A percentile compares a stretch with the other conserved stretches of the same genome.
These are phyloP conservation scores for Prinsepia uniflora DNA, from an alignment of 306 rosid genomes.

Conservation along the genomic window DNA sequence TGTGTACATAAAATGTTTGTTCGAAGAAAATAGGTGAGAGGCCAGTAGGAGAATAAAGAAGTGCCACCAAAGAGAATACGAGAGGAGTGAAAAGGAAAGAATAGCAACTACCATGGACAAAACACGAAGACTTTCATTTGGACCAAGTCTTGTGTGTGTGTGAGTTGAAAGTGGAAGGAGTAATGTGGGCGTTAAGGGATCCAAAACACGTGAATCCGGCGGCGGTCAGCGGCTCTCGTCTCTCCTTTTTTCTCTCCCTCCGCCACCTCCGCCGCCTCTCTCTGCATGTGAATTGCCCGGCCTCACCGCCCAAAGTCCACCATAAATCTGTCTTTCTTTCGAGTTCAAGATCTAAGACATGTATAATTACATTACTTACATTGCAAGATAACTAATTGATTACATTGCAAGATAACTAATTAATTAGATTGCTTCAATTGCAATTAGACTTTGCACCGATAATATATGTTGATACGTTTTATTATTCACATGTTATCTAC, in stretches of 20 bases:
- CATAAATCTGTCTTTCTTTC: background rate
- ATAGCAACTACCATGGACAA: background rate
- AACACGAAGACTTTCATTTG: background rate
- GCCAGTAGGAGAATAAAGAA: background rate
- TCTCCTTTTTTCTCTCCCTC: background rate
- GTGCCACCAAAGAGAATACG: background rate
- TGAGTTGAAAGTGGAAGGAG: background rate
- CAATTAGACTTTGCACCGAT: too few relatives aligned
- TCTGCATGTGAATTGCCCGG: slow-evolving; percentile 2
- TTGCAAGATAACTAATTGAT: too few relatives aligned
- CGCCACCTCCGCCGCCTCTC: background rate
- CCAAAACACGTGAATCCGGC: background rate
- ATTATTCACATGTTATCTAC: too few relatives aligned
- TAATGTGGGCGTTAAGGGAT: background rate
- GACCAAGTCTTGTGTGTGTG: background rate
- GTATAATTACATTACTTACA: too few relatives aligned
- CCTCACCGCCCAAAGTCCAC: background rate
- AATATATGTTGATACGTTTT: too few relatives aligned
- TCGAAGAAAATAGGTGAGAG: background rate
- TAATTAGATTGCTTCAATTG: too few relatives aligned
- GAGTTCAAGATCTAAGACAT: too few relatives aligned
- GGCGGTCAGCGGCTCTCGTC: background rate
- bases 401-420: too few relatives aligned
- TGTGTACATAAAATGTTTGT: background rate
- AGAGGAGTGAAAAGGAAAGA: background rate